Conservation (phyloP, 2,329 filamentous ascomycete genomes). For the Aureobasidium zeae region DNA sequence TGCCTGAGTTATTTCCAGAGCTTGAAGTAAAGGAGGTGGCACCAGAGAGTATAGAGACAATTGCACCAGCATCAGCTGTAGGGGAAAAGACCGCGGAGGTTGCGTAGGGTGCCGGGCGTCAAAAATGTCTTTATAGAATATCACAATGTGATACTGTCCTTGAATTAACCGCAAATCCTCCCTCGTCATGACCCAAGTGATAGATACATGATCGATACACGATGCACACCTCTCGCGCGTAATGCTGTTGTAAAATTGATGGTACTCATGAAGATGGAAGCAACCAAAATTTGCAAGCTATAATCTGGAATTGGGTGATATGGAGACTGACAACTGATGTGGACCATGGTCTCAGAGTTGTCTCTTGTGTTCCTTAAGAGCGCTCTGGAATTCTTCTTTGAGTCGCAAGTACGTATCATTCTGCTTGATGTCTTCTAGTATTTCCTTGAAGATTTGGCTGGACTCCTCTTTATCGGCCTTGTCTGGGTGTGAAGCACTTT, state of each 20-base stretch:
- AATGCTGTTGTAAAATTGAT: too few relatives aligned
- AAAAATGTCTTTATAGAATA: too few relatives aligned
- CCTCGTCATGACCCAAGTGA: too few relatives aligned
- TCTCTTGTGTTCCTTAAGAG: conserved; percentile 31
- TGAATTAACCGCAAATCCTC: too few relatives aligned
- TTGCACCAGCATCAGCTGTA: background rate
- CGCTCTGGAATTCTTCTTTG: conserved; percentile 40
- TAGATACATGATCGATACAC: too few relatives aligned
- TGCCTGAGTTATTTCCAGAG: conserved; percentile 50
- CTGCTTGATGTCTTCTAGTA: conserved; percentile 40
- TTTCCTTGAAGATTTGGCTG: conserved; percentile 40
- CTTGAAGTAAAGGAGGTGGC: conserved; percentile 24
- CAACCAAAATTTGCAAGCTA: too few relatives aligned
- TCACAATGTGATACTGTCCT: too few relatives aligned
- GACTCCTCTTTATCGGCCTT: conserved; percentile 43
- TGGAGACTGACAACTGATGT: too few relatives aligned
- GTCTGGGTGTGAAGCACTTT: conserved; percentile 37
- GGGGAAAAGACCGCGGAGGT: background rate
- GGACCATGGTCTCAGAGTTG: background rate
- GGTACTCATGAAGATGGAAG: too few relatives aligned
- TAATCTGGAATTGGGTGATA: too few relatives aligned
- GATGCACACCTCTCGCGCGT: too few relatives aligned
- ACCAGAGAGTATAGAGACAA: background rate
- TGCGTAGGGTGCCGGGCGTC: conserved; percentile 3
- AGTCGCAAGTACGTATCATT: conserved; percentile 37